Base-by-base conservation (phyloP, 345 rosid species). In the Dimocarpus longan region DNA sequence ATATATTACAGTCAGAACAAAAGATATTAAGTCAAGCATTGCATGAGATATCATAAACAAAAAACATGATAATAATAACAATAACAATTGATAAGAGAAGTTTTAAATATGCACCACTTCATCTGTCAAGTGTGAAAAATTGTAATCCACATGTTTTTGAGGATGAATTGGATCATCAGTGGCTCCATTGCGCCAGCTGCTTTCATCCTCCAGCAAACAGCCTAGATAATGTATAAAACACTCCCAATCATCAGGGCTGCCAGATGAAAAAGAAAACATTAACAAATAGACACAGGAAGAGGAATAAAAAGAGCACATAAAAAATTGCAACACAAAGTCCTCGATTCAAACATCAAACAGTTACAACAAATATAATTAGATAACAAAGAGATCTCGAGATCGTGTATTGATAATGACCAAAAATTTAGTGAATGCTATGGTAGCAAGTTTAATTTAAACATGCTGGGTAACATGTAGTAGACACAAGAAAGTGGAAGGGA, bases 221-320 rank as follows among this genome's bases (percentile, higher is more conserved):
- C 91, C 92, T 63, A 96, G 89, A 89, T 91, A 96, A 76, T 94
- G 93, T 74, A 90, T 89, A 88, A 94, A 94, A 88, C 92, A 90
- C 85, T 94, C 95, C 98, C 98, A 93, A 82, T 96, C 99, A 87
- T 96, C 99, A 86, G 97, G 95, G 90, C 99, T 94, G 94, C 83
- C 88, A 82, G 82, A 82, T 28, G 32, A 84, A 85, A 67, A 76
- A 76, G 73, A 83, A 54, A 60, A 82, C 40, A 84, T 79, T 78
- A 88, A 83, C 70, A 82, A 67, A 74, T n/a, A 54, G 73, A 77
- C 74, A 70, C 52, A 78, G 6, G 56, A 69, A 54, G 43, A 56
- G 70, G 64, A 32, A 74, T n/a, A 37, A 70, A 76, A 40, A 39
- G 5, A 56, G 42, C 26, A 79, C 8, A 22, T 28, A 15, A n/a